Evolutionary conservation across 164 flowering plant species (phyloP), one percentile per base, ranked within the genome.

Genomic region (Magnolia sinica): DNA sequence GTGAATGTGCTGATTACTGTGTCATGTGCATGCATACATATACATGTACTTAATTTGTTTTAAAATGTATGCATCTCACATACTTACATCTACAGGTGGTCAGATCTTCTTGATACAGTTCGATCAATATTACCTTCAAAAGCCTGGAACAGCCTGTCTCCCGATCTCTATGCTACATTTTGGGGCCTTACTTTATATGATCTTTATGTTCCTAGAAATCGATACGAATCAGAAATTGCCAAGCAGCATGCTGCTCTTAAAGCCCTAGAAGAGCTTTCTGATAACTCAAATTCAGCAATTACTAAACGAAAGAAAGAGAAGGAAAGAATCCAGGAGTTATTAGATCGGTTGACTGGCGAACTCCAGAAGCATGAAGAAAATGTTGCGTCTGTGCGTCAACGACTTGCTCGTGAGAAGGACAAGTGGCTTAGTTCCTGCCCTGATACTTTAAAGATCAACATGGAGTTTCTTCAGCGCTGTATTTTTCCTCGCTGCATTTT

Each of bases 391-490:
- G 98, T 96, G 74, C 91, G 85, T 71, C 82, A 85, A 67, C 88
- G 98, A 59, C 95, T 96, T 79, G 79, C 93, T 68, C 93, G 85
- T 76, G 99, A 96, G 75, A 96, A 96, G 82, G 99, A 96, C 77
- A 96, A 83, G 45, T 96, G 99, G 99, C 79, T 92, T 77, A 96
- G 98, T 81, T 91, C 96, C 19, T 96, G 99, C 74, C 99, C 95
- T 55, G 99, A 96, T 85, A 93, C 99, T 61, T 79, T 94, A 64
- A 96, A 96, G 88, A 96, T 96, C 49, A 96, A 96, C 80, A 94
- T 96, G 98, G 99, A 96, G 84, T 96, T 96, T 76, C 94, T 96
- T 68, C 99, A 96, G 87, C 96, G 99, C 4, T 96, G 99, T 84
- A 93, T 96, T 67, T 93, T 96, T 76, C 99, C 99, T 0, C 96